Percentiles rank a stretch among this genome's conserved stretches.
phyloP scores from a whole-genome alignment of 2,329 filamentous ascomycete genomes.

The Phaeosphaeriaceae sp. region DNA sequence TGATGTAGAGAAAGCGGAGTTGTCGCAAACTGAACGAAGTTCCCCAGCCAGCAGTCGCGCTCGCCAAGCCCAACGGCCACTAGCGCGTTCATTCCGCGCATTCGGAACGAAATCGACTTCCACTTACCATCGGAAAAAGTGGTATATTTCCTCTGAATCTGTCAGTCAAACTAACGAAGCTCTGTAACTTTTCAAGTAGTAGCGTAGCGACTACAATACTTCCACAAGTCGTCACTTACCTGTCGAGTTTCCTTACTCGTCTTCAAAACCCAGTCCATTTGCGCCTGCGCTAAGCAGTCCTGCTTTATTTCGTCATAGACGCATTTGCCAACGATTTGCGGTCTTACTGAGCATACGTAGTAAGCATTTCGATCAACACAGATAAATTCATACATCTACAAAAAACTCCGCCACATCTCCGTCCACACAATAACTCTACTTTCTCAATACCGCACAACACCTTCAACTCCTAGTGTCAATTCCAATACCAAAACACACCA shows the following conservation, averaged over 20 bases:
- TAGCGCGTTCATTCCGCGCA: not conserved
- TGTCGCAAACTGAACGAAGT: not conserved
- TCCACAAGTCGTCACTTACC: too few relatives aligned
- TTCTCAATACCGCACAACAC: too few relatives aligned
- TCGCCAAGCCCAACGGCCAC: not conserved
- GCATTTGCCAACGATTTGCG: not conserved
- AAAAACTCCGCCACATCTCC: slow-evolving; percentile 8
- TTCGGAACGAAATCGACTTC: not conserved
- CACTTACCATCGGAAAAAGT: too few relatives aligned
- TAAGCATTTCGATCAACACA: not conserved
- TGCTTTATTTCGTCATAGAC: not conserved
- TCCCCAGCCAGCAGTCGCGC: not conserved
- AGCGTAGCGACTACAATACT: too few relatives aligned
- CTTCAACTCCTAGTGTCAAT: too few relatives aligned
- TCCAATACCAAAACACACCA: too few relatives aligned
- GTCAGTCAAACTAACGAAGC: too few relatives aligned
- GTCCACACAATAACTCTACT: too few relatives aligned
- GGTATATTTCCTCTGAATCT: too few relatives aligned
- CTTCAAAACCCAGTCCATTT: not conserved
- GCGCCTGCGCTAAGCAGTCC: not conserved
- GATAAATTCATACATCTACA: not conserved
- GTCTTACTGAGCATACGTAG: not conserved
- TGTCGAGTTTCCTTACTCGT: not conserved
- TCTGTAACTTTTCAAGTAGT: not conserved
- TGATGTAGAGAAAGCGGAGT: not conserved